A percentile compares a stretch with the other conserved stretches of the same genome.
phyloP scores from a whole-genome alignment of 305 asterid species.

The Striga hermonthica region DNA sequence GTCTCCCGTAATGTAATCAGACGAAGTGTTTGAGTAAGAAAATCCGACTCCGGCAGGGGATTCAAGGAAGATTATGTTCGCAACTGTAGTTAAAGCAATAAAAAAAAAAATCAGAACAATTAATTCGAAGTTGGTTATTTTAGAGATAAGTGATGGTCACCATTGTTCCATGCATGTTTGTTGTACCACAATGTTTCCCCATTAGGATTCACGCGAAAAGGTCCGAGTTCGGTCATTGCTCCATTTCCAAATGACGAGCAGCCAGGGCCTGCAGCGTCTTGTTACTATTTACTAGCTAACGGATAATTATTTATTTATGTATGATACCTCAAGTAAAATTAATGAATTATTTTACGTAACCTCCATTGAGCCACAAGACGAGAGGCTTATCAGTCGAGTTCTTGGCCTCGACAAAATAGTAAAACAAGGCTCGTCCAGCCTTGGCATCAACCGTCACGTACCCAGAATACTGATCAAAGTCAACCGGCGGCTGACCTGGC shows the following conservation, averaged over 20 bases:
- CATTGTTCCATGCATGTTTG: neutral
- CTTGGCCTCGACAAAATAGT: constrained; percentile 71
- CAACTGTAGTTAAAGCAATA: constrained; percentile 31
- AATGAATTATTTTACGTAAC: constrained; percentile 28
- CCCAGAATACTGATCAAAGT: constrained; percentile 41
- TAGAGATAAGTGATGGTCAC: neutral
- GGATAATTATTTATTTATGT: too few species aligned
- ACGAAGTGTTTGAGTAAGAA: constrained; percentile 44
- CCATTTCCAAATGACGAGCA: constrained; percentile 46
- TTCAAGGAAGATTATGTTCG: constrained; percentile 51
- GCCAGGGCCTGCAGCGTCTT: constrained; percentile 31
- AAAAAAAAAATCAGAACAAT: too few species aligned
- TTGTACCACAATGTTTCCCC: neutral
- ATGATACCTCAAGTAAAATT: too few species aligned
- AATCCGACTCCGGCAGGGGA: constrained; percentile 58
- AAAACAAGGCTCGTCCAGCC: constrained; percentile 56
- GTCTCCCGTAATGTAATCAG: constrained; percentile 41
- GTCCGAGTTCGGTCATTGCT: constrained; percentile 41
- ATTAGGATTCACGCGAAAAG: constrained; percentile 10
- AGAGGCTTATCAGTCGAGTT: constrained; percentile 64
- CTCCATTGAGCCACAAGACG: constrained; percentile 84
- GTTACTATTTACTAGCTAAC: too few species aligned
- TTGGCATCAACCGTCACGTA: constrained; percentile 51
- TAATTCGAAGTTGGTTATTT: neutral
- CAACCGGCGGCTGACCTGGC: neutral